phyloP scores from a whole-genome alignment of 495 filamentous ascomycete genomes.

The Podospora pseudopauciseta region DNA sequence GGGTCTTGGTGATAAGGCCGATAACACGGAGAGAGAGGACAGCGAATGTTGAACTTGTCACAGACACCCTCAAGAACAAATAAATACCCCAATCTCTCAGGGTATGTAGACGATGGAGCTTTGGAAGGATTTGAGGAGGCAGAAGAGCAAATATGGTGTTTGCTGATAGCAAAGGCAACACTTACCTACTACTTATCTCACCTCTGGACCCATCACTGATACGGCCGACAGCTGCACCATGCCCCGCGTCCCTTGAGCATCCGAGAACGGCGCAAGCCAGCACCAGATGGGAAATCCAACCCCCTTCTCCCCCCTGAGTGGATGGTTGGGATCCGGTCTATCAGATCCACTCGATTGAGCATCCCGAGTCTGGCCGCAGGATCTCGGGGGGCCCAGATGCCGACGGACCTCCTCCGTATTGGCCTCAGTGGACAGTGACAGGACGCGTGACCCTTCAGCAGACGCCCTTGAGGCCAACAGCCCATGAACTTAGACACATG shows the following conservation, averaged over 20 bases:
- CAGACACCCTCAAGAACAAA: neutral
- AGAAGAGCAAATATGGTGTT: neutral
- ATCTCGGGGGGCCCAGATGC: neutral
- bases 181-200: conserved; percentile 1
- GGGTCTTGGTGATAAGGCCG: neutral
- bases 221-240: neutral
- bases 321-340: neutral
- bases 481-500: neutral
- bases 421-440: neutral
- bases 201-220: neutral
- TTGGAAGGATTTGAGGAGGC: neutral
- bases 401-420: too few species aligned
- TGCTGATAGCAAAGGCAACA: neutral
- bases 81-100: neutral
- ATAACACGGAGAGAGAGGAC: neutral
- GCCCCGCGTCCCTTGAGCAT: conserved; percentile 1
- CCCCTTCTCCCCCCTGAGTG: neutral
- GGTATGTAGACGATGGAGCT: neutral
- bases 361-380: conserved; percentile 4
- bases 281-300: neutral
- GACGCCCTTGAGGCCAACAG: neutral
- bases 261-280: conserved; percentile 8
- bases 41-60: neutral
- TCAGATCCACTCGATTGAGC: neutral
- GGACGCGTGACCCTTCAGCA: neutral